Evolutionary conservation across 179 eudicot genomes (phyloP), one percentile per base, ranked within the genome.

Genomic region (Beta lomatogona): DNA sequence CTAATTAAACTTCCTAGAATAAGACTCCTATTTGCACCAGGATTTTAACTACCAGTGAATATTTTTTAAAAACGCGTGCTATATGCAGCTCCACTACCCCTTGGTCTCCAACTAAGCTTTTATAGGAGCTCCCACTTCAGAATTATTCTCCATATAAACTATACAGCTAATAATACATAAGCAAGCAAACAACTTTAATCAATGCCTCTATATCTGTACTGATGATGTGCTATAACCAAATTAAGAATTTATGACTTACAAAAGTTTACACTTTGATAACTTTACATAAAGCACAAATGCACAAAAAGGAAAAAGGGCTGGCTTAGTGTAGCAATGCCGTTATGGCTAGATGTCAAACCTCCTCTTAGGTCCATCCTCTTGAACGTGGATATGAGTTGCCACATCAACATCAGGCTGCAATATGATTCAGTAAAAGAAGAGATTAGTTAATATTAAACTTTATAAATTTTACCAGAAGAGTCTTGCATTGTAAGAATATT

Each of bases 281-380:
- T 16, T 36, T 19, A 75, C 25, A 65, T 46, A 54, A 45, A 11
- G 36, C 67, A 64, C 9, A 58, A 55, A 31, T 15, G 13, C 76
- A 65, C 13, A 36, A 46, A 70, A 28, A 61, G 14, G 21, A 28
- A 44, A 61, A 50, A 50, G 14, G 28, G 21, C 7, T 5, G 18
- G 61, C 31, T 14, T 70, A 50, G 7, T n/a, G 53, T 64, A 67
- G 18, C 25, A 58, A 69, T n/a, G 55, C 69, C 58, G 75, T n/a
- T 9, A 4, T 73, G 7, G 19, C 6, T 67, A 81, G 71, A 73
- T 65, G 28, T 73, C 88, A 82, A 77, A 94, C 99, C 99, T 96
- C 89, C 97, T 90, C 86, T 90, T 89, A 85, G 98, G 96, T 79
- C 98, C 99, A 85, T 96, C 99, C 21, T 89, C 93, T 84, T 90